Conservation (phyloP, 345 rosid genomes). For the Populus nigra region DNA sequence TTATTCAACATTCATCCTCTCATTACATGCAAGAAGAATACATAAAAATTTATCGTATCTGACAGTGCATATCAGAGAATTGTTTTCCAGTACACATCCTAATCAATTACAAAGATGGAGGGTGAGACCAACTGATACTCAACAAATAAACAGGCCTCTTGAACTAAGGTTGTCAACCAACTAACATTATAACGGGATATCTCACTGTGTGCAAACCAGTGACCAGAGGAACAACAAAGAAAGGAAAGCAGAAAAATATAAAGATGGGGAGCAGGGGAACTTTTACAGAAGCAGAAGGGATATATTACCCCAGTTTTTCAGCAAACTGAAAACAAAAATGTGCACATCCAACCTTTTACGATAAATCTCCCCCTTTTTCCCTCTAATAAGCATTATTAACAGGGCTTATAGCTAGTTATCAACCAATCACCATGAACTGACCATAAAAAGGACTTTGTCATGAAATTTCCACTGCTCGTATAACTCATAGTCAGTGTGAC, state of each 20-base stretch:
- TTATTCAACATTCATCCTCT: background rate
- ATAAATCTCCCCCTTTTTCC: background rate
- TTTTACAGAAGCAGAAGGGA: background rate
- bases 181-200: background rate
- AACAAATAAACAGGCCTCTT: background rate
- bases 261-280: too few species aligned
- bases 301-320: background rate
- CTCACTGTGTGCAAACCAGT: background rate
- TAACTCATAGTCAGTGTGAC: background rate
- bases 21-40: background rate
- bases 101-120: background rate
- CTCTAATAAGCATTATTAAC: background rate
- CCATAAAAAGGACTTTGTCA: background rate
- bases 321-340: background rate
- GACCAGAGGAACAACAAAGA: background rate
- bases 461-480: background rate
- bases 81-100: background rate
- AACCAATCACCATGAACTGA: background rate
- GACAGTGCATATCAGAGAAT: background rate
- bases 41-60: background rate
- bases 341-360: background rate
- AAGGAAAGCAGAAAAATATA: background rate
- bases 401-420: background rate
- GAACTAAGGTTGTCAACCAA: background rate
- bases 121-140: background rate